Conservation (phyloP, 1,284 basidiomycete species). For the Amylostereum areolatum region DNA sequence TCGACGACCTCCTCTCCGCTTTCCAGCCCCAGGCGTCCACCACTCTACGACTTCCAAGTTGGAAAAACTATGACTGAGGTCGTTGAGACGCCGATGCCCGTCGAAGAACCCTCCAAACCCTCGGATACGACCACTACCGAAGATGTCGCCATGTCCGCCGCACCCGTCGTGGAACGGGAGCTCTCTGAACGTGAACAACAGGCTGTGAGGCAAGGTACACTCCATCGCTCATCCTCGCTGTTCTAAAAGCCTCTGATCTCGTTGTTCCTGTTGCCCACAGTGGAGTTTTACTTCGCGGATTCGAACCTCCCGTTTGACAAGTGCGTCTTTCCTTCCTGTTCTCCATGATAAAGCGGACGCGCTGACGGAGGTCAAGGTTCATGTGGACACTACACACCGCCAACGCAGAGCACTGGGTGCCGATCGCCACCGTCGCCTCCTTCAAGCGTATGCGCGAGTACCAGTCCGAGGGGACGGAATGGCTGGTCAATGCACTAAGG, state of each 20-base stretch:
- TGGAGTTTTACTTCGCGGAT: constrained; percentile 98
- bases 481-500: constrained; percentile 64
- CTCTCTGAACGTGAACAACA: neutral
- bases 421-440: constrained; percentile 81
- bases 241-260: neutral
- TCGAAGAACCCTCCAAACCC: too few species aligned
- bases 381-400: constrained; percentile 87
- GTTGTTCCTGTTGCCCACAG: constrained; percentile 33
- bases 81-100: too few species aligned
- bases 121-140: neutral
- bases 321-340: constrained; percentile 28
- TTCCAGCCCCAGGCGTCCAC: too few species aligned
- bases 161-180: neutral
- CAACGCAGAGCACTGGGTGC: constrained; percentile 85
- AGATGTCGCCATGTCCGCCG: neutral
- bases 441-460: constrained; percentile 96
- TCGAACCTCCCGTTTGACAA: constrained; percentile 96
- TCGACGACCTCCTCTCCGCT: too few species aligned
- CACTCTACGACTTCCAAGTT: too few species aligned
- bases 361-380: constrained; percentile 56
- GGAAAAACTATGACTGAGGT: too few species aligned
- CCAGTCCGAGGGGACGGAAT: constrained; percentile 49
- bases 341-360: too few species aligned
- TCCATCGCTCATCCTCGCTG: too few species aligned
- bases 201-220: neutral